Evolutionary conservation across 768 basidiomycete species (phyloP).

Genomic region (Cyclocybe aegerita): DNA sequence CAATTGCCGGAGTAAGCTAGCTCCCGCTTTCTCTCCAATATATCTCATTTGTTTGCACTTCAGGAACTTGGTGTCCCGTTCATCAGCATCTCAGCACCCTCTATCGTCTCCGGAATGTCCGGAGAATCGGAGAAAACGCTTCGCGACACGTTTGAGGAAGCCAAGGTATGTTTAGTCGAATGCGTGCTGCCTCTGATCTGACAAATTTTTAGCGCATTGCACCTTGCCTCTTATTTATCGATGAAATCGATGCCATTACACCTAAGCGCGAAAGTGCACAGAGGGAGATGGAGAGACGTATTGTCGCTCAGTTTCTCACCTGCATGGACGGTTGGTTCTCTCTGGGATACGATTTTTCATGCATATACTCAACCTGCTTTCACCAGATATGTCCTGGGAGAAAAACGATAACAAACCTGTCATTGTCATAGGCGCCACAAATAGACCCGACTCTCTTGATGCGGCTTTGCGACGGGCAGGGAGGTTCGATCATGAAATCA

Average conservation of each 20-base stretch:
- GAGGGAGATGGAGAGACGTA: slow-evolving; percentile 96
- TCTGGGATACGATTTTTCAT: not conserved
- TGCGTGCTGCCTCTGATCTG: not conserved
- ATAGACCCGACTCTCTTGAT: slow-evolving; percentile 93
- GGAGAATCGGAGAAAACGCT: slow-evolving; percentile 98
- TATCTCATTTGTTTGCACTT: slow-evolving; percentile 1
- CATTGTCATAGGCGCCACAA: slow-evolving; percentile 94
- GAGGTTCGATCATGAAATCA: slow-evolving; percentile 96
- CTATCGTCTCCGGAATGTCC: slow-evolving; percentile 96
- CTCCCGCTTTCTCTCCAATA: not conserved
- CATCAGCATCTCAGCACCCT: slow-evolving; percentile 92
- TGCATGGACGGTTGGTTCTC: slow-evolving; percentile 90
- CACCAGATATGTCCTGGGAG: slow-evolving; percentile 89
- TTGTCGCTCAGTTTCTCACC: slow-evolving; percentile 95
- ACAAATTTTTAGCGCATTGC: slow-evolving; percentile 65
- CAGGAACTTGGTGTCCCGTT: slow-evolving; percentile 94
- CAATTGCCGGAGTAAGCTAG: slow-evolving; percentile 83
- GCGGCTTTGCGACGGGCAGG: slow-evolving; percentile 92
- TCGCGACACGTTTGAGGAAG: slow-evolving; percentile 95
- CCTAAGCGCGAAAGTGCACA: slow-evolving; percentile 98
- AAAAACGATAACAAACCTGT: slow-evolving; percentile 92
- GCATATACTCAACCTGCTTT: not conserved
- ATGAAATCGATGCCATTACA: slow-evolving; percentile 97
- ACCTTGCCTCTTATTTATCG: slow-evolving; percentile 93
- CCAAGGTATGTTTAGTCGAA: slow-evolving; percentile 59